Base-by-base conservation (phyloP, 2,329 filamentous ascomycete species). In the Colletotrichum tofieldiae region DNA sequence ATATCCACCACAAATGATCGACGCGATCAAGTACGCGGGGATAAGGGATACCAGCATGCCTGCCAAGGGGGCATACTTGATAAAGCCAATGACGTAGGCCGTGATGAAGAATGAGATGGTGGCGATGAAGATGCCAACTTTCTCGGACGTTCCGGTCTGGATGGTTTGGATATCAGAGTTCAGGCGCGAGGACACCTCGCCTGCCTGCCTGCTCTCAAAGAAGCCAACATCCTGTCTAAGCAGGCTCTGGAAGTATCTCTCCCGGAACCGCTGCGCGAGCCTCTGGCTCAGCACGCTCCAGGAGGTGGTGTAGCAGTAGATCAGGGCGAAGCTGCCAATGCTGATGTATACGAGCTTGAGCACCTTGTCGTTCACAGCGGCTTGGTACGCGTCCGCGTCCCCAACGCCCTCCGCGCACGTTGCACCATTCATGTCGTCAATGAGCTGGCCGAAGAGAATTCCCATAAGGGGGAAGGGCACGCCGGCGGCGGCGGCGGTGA, bases 101-200 rank as follows among this genome's bases (percentile, higher is more conserved):
- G 90, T 89, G 55, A 91, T 78, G 75, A 92, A 92, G 78, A 90
- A 92, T 0, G 88, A 88, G 14, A 88, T 76, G 54, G 85, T 89
- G 16, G 85, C 83, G 2, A 92, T 81, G 67, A 86, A 85, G 39
- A 91, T 86, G 41, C 90, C 90, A 23, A 91, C 89, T 76, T 92
- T 92, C 80, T 92, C 90, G 1, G 87, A 89, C 0, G 89, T 91
- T 23, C 90, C 90, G 0, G 86, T 85, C 67, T 89, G 89, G 61
- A 92, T 88, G 0, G 87, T 86, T 65, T 89, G 85, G 39, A 91
- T 89, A 75, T 92, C 90, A 63, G 84, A 85, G 75, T 87, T 88
- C 29, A 92, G 83, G 18, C 89, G 83, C 23, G 88, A 86, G 2
- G 87, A 84, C 8, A 91, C 86, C 76, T 91, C 88, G 14, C 89